Base-by-base conservation (phyloP, 805 yeast species). In the Candida bentonensis region DNA sequence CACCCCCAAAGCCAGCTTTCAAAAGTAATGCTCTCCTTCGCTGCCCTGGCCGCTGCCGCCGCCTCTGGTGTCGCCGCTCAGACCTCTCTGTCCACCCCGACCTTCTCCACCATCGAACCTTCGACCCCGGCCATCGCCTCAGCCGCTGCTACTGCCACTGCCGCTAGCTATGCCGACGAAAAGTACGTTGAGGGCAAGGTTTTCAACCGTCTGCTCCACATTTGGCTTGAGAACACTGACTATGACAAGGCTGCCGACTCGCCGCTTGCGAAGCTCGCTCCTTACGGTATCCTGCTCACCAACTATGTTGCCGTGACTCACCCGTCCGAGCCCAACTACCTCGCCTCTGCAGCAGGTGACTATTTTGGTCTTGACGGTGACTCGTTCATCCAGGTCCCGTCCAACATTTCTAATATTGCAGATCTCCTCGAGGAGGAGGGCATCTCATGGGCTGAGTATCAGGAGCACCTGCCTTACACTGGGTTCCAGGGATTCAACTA, bases 281-380 rank as follows among this genome's bases (percentile, higher is more conserved):
- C 61, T 51, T 54, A 67, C 45, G 78, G 76, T 56, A 61, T 70
- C 45, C 56, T 61, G 39, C 61, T 73, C 52, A 63, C 60, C 58
- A 73, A 73, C 66, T 72, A 73, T 64, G 72, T 72, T 66, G 68
- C 70, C 33, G 53, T 71, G 27, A 68, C 74, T 44, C 74, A 70
- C 54, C 75, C 76, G 46, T 71, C 77, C 4, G 72, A 72, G 63
- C 75, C 76, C 50, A 73, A 73, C 61, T 71, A 71, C 55, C 53
- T 72, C 45, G 72, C 72, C 39, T 57, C 73, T 43, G 72, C 64
- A 45, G 69, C 66, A 46, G 78, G 78, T 51, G 75, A 70, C 56
- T 68, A 72, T 57, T 70, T 69, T 48, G 70, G 73, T 22, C 64
- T 72, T 44, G 63, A 60, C 47, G 64, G 63, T 47, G 77, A 72